Evolutionary conservation across 73 alveolate species (phyloP).

Genomic region (Symbiodinium pilosum): DNA sequence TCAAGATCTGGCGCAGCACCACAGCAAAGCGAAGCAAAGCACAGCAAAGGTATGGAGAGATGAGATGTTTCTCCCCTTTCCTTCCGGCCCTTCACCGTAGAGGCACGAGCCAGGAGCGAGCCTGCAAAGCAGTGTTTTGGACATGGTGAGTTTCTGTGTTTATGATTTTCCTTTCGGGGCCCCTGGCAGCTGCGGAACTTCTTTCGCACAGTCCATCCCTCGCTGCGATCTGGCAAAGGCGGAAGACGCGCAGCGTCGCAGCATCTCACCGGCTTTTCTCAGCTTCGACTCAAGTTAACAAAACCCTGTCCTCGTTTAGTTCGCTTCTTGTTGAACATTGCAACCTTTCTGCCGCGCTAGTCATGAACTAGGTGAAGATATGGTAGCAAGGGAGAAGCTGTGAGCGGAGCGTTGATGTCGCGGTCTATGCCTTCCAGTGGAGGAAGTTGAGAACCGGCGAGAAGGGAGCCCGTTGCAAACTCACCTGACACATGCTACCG

Average conservation of each 20-base stretch:
- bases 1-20: constrained; percentile 44
- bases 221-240: constrained; percentile 75
- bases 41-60: not conserved
- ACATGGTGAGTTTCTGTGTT: not conserved
- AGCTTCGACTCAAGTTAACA: too few species aligned
- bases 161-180: not conserved
- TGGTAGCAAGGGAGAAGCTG: not conserved
- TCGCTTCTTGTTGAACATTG: constrained; percentile 91
- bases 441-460: constrained; percentile 64
- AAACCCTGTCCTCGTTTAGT: constrained; percentile 46
- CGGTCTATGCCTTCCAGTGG: constrained; percentile 64
- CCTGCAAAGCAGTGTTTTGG: too few species aligned
- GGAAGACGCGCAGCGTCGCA: too few species aligned
- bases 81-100: constrained; percentile 77
- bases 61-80: not conserved
- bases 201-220: constrained; percentile 91
- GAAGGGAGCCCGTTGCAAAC: constrained; percentile 50
- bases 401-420: constrained; percentile 23
- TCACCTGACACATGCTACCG: constrained; percentile 36
- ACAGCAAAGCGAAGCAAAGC: not conserved
- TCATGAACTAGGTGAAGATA: too few species aligned
- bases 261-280: too few species aligned
- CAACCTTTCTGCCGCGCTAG: not conserved
- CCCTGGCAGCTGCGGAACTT: constrained; percentile 82
- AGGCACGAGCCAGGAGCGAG: constrained; percentile 80